Evolutionary conservation across 1,284 basidiomycete genomes (phyloP).

Genomic region (Earliella scabrosa): DNA sequence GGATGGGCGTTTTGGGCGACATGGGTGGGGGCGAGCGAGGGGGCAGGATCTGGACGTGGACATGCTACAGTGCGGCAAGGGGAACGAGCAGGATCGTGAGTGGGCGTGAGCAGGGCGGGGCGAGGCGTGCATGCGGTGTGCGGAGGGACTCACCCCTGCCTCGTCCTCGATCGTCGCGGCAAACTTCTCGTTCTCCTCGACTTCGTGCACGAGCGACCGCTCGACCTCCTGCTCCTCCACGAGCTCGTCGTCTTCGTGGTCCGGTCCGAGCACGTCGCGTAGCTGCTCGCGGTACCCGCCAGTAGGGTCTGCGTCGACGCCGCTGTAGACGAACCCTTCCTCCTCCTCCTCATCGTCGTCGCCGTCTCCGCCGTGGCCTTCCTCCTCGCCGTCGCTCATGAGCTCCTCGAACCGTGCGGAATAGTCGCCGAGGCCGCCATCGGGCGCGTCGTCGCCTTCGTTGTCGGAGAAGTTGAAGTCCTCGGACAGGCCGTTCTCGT

Average conservation of each 20-base stretch:
- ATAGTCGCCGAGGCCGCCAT: slow-evolving; percentile 58
- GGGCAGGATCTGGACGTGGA: slow-evolving; percentile 44
- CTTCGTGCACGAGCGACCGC: slow-evolving; percentile 45
- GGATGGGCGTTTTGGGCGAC: slow-evolving; percentile 34
- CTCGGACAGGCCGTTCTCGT: slow-evolving; percentile 11
- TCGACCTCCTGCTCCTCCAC: slow-evolving; percentile 49
- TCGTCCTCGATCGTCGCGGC: slow-evolving; percentile 34
- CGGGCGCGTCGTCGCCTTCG: slow-evolving; percentile 37
- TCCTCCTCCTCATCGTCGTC: slow-evolving; percentile 57
- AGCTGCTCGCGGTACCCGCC: slow-evolving; percentile 66
- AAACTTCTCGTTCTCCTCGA: slow-evolving; percentile 39
- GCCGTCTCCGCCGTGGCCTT: slow-evolving; percentile 32
- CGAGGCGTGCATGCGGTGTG: slow-evolving; percentile 13
- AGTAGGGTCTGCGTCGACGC: slow-evolving; percentile 59
- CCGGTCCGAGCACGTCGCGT: slow-evolving; percentile 72
- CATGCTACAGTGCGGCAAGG: no score
- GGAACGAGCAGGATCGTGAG: slow-evolving; percentile 8
- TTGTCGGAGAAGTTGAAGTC: slow-evolving; percentile 38
- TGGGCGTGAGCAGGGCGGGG: slow-evolving; percentile 6
- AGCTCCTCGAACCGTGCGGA: slow-evolving; percentile 76
- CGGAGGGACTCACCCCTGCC: slow-evolving; percentile 44
- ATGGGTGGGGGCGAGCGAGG: slow-evolving; percentile 49
- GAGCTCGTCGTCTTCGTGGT: slow-evolving; percentile 56
- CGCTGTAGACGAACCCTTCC: slow-evolving; percentile 73
- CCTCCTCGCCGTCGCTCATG: slow-evolving; percentile 47